Conservation (phyloP, 2,329 filamentous ascomycete genomes). For the Arthrobotrys megalospora region DNA sequence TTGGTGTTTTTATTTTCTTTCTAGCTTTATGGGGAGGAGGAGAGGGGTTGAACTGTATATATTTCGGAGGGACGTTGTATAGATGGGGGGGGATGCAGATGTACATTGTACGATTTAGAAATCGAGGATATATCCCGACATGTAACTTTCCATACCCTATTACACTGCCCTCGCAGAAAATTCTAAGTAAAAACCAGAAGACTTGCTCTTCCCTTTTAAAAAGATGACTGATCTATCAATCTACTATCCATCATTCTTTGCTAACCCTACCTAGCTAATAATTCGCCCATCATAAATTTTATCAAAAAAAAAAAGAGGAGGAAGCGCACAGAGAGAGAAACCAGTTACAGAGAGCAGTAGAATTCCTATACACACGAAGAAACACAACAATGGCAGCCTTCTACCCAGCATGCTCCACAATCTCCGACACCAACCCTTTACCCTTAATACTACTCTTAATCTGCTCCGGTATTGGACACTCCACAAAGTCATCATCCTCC, state of each 20-base stretch:
- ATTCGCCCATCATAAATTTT: neutral
- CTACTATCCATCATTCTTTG: neutral
- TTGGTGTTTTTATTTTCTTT: neutral
- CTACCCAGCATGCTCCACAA: slow-evolving; percentile 92
- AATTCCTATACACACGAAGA: slow-evolving; percentile 8
- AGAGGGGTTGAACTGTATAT: neutral
- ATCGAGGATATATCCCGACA: slow-evolving; percentile 13
- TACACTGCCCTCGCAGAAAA: too few species aligned
- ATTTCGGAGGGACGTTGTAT: neutral
- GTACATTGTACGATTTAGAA: slow-evolving; percentile 24
- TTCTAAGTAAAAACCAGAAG: neutral
- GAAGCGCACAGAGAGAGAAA: neutral
- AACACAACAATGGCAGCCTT: slow-evolving; percentile 33
- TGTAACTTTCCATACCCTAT: too few species aligned
- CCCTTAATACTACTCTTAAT: slow-evolving; percentile 83
- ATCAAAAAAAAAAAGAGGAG: neutral
- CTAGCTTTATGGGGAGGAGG: neutral
- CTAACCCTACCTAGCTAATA: neutral
- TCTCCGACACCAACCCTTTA: slow-evolving; percentile 87
- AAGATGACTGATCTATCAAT: neutral
- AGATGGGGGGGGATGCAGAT: neutral
- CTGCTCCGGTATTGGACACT: slow-evolving; percentile 90
- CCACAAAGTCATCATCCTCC: slow-evolving; percentile 85
- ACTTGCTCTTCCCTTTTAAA: neutral
- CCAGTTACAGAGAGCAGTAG: neutral